A percentile compares a stretch with the other conserved stretches of the same genome.
Conservation (phyloP, 2,329 filamentous ascomycete species). For the Ceratocystis cubensis region DNA sequence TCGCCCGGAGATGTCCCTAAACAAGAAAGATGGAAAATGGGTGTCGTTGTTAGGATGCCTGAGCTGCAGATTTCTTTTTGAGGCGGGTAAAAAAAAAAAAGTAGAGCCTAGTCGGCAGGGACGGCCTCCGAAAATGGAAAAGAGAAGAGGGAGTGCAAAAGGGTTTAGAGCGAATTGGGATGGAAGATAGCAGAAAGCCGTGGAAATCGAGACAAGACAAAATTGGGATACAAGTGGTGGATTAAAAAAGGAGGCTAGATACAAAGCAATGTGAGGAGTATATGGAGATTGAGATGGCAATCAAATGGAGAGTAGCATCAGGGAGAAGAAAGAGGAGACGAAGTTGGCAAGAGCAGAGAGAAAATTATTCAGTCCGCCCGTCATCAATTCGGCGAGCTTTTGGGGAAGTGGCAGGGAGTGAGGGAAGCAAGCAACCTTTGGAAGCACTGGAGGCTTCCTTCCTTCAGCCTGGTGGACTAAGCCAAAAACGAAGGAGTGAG, state of each 20-base stretch:
- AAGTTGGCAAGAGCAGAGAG: not conserved
- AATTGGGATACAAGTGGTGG: not conserved
- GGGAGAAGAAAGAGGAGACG: not conserved
- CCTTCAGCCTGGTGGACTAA: not conserved
- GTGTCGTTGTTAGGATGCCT: not conserved
- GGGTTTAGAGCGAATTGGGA: not conserved
- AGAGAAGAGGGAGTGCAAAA: not conserved
- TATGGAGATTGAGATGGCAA: not conserved
- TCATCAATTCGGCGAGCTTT: not conserved
- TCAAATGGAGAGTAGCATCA: not conserved
- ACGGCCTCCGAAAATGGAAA: not conserved
- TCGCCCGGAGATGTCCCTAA: not conserved
- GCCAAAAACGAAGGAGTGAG: not conserved
- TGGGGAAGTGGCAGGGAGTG: constrained; percentile 1
- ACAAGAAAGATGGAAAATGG: not conserved
- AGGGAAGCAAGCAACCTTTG: not conserved
- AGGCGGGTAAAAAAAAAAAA: not conserved
- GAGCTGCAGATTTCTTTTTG: not conserved
- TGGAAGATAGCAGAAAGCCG: not conserved
- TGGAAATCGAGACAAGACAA: not conserved
- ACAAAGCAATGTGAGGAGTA: not conserved
- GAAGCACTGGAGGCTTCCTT: constrained; percentile 1
- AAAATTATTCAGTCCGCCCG: not conserved
- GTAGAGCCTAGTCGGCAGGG: not conserved
- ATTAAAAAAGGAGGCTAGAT: not conserved